A percentile compares a stretch with the other conserved stretches of the same genome.
phyloP scores from a whole-genome alignment of 805 yeast genomes.

The Cyberlindnera japonica region DNA sequence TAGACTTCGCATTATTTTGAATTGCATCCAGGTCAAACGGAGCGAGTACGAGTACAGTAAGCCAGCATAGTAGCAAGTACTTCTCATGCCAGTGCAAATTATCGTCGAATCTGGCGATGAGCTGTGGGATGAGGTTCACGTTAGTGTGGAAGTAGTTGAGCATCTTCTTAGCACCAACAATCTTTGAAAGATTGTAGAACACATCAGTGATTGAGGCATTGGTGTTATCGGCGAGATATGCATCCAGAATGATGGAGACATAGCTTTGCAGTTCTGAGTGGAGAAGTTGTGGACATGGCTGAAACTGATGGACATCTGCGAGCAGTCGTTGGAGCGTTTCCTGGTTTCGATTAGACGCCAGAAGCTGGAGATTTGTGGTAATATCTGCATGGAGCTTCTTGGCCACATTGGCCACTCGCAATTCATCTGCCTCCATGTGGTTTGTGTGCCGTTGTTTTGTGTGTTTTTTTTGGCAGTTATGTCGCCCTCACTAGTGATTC shows the following conservation, averaged over 20 bases:
- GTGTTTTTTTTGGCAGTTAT: too few species aligned
- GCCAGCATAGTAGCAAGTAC: constrained; percentile 63
- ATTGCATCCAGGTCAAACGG: constrained; percentile 63
- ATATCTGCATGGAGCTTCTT: constrained; percentile 9
- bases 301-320: constrained; percentile 43
- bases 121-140: constrained; percentile 42
- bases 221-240: constrained; percentile 25
- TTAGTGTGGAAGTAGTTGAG: constrained; percentile 60
- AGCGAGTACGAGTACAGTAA: constrained; percentile 60
- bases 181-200: constrained; percentile 59
- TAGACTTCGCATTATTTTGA: constrained; percentile 27
- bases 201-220: constrained; percentile 24
- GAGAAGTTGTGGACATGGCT: constrained; percentile 48
- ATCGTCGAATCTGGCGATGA: constrained; percentile 29
- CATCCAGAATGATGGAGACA: constrained; percentile 9
- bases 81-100: constrained; percentile 41
- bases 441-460: too few species aligned
- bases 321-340: constrained; percentile 5
- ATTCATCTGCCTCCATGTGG: constrained; percentile 21
- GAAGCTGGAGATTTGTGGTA: not conserved
- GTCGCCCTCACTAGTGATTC: too few species aligned
- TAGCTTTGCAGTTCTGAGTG: constrained; percentile 35
- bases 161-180: constrained; percentile 61
- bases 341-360: not conserved
- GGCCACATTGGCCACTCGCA: constrained; percentile 20